Evolutionary conservation across 1,139 yeast genomes (phyloP).

Genomic region (Saccharomycopsis crataegensis): DNA sequence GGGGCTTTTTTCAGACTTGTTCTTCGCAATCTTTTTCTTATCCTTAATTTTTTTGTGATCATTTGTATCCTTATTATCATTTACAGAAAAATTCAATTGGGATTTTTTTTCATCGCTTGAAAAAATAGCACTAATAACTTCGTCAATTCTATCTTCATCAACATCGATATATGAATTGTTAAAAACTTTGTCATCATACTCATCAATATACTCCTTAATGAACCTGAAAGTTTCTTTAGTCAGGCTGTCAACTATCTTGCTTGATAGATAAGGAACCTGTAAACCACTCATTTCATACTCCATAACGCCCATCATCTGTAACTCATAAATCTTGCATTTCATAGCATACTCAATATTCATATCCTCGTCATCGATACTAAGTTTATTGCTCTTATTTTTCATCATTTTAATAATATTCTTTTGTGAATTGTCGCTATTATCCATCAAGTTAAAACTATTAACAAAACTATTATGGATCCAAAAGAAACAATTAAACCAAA

Average conservation of each 20-base stretch:
- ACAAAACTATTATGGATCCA: constrained; percentile 43
- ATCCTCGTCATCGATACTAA: neutral
- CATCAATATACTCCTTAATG: constrained; percentile 11
- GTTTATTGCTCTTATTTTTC: neutral
- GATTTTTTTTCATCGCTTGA: neutral
- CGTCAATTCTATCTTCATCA: constrained; percentile 6
- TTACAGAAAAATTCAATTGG: no score
- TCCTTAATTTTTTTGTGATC: no score
- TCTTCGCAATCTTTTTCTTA: no score
- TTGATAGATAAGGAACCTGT: constrained; percentile 15
- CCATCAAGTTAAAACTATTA: constrained; percentile 25
- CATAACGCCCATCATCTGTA: constrained; percentile 98
- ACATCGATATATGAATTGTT: constrained; percentile 2
- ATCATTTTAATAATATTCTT: neutral
- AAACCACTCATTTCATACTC: constrained; percentile 63
- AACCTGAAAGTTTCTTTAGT: neutral
- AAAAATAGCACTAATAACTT: neutral
- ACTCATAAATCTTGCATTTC: constrained; percentile 83
- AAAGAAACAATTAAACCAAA: constrained; percentile 90
- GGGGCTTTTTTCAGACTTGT: no score
- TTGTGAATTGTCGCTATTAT: constrained; percentile 40
- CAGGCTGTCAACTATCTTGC: neutral
- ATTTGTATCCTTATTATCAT: no score
- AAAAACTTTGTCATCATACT: constrained; percentile 12
- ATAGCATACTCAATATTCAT: constrained; percentile 27